A percentile compares a stretch with the other conserved stretches of the same genome.
phyloP scores from a whole-genome alignment of 176 grass and related monocot genomes.

The Phoenix dactylifera region DNA sequence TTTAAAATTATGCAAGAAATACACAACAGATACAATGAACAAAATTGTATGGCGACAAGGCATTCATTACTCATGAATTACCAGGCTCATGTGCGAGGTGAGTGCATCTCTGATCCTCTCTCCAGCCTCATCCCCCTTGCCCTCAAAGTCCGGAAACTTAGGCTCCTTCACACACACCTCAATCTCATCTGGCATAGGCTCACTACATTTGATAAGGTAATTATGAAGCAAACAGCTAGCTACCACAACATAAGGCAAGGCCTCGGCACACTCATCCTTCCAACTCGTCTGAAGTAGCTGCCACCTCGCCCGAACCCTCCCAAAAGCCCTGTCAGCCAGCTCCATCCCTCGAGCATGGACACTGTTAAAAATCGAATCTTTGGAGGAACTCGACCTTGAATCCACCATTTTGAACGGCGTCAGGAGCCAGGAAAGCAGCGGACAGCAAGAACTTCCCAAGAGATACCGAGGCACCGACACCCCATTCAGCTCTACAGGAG shows the following conservation, averaged over 20 bases:
- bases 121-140: conserved; percentile 60
- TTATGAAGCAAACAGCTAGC: conserved; percentile 79
- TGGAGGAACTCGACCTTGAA: conserved; percentile 22
- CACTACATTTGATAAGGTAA: conserved; percentile 53
- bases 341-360: conserved; percentile 61
- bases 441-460: conserved; percentile 53
- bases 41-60: too few species aligned
- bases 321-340: conserved; percentile 42
- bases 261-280: conserved; percentile 76
- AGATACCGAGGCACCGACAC: conserved; percentile 57
- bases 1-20: too few species aligned
- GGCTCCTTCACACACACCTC: conserved; percentile 9
- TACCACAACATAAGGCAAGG: conserved; percentile 66
- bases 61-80: conserved; percentile 18
- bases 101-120: conserved; percentile 70
- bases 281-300: conserved; percentile 51
- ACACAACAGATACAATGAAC: too few species aligned
- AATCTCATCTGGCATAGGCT: conserved; percentile 29
- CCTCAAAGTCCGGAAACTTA: conserved; percentile 47
- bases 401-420: conserved; percentile 38
- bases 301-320: conserved; percentile 60
- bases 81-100: conserved; percentile 52
- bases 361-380: conserved; percentile 59
- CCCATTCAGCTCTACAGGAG: conserved; percentile 45
- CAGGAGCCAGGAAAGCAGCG: conserved; percentile 77